Base-by-base conservation (phyloP, 2,329 filamentous ascomycete genomes). In the Tolypocladium tundrense region DNA sequence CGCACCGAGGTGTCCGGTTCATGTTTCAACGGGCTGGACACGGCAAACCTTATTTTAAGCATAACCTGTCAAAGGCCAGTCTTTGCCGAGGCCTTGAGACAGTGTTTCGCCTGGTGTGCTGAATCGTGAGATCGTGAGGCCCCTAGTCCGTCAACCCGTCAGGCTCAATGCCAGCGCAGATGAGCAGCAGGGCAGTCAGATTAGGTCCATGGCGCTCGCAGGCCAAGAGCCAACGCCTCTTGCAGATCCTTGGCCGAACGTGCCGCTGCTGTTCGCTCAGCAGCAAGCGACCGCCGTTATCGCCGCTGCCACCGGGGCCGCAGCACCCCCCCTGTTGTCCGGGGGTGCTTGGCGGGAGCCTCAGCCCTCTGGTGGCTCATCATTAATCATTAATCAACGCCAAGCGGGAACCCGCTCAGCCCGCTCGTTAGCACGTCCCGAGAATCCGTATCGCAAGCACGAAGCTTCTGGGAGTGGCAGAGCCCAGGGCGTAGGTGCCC, bases 1-100 rank as follows among this genome's bases (percentile, higher is more conserved):
- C 4, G 48, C 35, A 51, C 33, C 10, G 27, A 11, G 16, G 16
- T 21, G 33, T 3, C 31, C 31, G n/a, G 48, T 13, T 52, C 48
- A 37, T 37, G 48, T 35, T 51, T 35, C 48, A 21, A 37, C 10
- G 14, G 4, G 9, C 10, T 51, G 19, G 31, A 31, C 31, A 35
- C 19, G 24, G 9, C 39, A 21, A 55, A 55, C 53, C 53, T 55
- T 43, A 55, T 35, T 55, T 55, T 55, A 55, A 45, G 53, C 53
- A 45, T 55, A 55, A 43, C 21, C 8, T 14, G 21, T 19, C 39
- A n/a, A 54, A n/a, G 16, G 11, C 16, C 40, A 42, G 40, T 33
- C 21, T 33, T 24, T 19, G 19, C 35, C 53, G 31, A 21, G 16
- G 24, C 24, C 53, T 55, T 35, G 53, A 11, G 45, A 33, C 27